Conservation (phyloP, 148 eudicot genomes). For the Persicaria tinctoria region DNA sequence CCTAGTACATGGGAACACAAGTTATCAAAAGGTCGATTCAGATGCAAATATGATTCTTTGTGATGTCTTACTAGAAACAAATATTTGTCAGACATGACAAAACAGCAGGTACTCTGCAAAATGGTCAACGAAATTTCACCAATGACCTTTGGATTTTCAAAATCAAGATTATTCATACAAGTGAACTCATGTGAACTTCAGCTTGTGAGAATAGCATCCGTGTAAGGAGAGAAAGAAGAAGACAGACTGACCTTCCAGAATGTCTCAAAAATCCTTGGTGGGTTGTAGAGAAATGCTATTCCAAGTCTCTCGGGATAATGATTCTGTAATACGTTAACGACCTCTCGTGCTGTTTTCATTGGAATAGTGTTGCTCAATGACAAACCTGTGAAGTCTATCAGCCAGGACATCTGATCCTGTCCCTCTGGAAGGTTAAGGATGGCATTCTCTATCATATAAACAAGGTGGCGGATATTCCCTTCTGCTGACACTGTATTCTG, state of each 20-base stretch:
- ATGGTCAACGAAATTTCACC: background rate
- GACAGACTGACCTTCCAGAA: slow-evolving; percentile 54
- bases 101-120: background rate
- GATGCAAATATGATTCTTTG: background rate
- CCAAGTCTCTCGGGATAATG: slow-evolving; percentile 97
- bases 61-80: background rate
- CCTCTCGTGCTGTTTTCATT: slow-evolving; percentile 65
- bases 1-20: slow-evolving; percentile 24
- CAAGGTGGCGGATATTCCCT: slow-evolving; percentile 75
- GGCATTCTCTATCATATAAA: slow-evolving; percentile 77
- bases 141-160: background rate
- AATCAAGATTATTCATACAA: slow-evolving; percentile 5
- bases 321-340: slow-evolving; percentile 59
- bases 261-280: slow-evolving; percentile 76
- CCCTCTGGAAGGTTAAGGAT: slow-evolving; percentile 80
- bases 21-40: background rate
- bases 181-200: background rate
- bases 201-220: background rate
- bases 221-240: background rate
- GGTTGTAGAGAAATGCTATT: slow-evolving; percentile 61
- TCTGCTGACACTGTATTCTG: slow-evolving; percentile 67
- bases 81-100: background rate
- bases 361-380: slow-evolving; percentile 55
- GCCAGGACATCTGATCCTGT: slow-evolving; percentile 92
- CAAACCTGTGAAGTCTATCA: slow-evolving; percentile 81